Evolutionary conservation across 108 stramenopile genomes (phyloP).

Genomic region (Fragilariopsis cylindrus): DNA sequence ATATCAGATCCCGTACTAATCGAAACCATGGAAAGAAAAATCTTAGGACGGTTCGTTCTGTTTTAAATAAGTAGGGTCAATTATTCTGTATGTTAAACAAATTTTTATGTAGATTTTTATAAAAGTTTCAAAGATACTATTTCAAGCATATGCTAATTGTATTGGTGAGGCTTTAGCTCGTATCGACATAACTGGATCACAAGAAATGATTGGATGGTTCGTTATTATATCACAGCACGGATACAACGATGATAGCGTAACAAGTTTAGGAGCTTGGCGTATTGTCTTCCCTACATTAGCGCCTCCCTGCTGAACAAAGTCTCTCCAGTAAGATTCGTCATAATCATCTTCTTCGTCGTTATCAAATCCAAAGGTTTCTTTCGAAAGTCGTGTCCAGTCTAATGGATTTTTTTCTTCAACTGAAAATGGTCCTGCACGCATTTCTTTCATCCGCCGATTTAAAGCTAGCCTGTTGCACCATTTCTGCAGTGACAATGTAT

Average conservation of each 20-base stretch:
- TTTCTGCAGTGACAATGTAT: conserved; percentile 27
- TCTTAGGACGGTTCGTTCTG: too few relatives aligned
- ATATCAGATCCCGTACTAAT: too few relatives aligned
- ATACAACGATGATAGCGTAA: conserved; percentile 63
- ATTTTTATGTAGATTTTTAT: too few relatives aligned
- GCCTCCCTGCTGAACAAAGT: conserved; percentile 23
- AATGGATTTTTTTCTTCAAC: conserved; percentile 18
- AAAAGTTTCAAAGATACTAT: background rate
- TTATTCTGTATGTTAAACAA: too few relatives aligned
- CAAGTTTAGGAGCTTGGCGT: conserved; percentile 41
- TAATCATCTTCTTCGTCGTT: conserved; percentile 55
- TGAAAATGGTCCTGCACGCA: conserved; percentile 55
- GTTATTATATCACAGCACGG: conserved; percentile 57
- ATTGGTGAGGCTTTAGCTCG: conserved; percentile 44
- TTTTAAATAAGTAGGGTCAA: too few relatives aligned
- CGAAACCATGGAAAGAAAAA: too few relatives aligned
- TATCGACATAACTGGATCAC: conserved; percentile 53
- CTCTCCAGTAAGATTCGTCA: conserved; percentile 44
- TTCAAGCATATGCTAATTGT: conserved; percentile 49
- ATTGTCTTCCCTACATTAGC: conserved; percentile 8
- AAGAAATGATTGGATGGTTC: conserved; percentile 58
- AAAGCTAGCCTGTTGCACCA: conserved; percentile 63
- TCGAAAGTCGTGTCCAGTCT: conserved; percentile 38
- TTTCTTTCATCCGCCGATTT: conserved; percentile 61
- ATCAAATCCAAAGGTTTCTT: conserved; percentile 42